Evolutionary conservation across 148 eudicot genomes (phyloP).

Genomic region (Limonium bicolor): DNA sequence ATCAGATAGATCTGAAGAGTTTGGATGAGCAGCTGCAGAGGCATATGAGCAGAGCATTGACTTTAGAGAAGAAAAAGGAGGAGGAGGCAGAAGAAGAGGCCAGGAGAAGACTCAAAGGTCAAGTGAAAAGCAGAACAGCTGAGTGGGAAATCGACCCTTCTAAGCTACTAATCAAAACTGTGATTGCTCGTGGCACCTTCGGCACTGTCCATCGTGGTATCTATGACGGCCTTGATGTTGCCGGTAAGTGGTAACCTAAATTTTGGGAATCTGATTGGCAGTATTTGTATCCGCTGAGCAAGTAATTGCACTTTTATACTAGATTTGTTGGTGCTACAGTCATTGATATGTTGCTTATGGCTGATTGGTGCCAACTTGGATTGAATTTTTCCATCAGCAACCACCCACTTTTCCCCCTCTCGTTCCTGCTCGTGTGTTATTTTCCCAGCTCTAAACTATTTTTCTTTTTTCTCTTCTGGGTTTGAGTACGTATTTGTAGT

Average conservation of each 20-base stretch:
- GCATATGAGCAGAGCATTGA: constrained; percentile 49
- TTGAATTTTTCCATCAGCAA: too few relatives aligned
- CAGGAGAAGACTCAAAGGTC: neutral
- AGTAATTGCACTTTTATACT: too few relatives aligned
- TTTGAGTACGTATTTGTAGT: too few relatives aligned
- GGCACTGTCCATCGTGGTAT: constrained; percentile 86
- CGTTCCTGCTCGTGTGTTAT: too few relatives aligned
- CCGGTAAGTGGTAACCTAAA: constrained; percentile 53
- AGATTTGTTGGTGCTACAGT: too few relatives aligned
- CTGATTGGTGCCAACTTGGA: too few relatives aligned
- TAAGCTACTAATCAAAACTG: constrained; percentile 53
- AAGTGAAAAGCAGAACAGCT: constrained; percentile 4
- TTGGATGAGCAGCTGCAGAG: constrained; percentile 76
- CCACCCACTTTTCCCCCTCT: too few relatives aligned
- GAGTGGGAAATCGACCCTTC: constrained; percentile 92
- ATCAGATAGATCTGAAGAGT: constrained; percentile 89
- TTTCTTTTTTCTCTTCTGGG: too few relatives aligned
- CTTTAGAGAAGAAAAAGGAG: constrained; percentile 35
- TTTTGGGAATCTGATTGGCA: too few relatives aligned
- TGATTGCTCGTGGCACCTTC: constrained; percentile 85
- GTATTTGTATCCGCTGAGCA: too few relatives aligned
- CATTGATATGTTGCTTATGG: too few relatives aligned
- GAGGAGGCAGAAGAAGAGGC: constrained; percentile 17
- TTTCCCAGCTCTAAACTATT: too few relatives aligned
- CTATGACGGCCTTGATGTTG: constrained; percentile 78